These are phyloP conservation scores for Suillus placidus DNA, from an alignment of 768 basidiomycete species.

Conservation along the genomic window DNA sequence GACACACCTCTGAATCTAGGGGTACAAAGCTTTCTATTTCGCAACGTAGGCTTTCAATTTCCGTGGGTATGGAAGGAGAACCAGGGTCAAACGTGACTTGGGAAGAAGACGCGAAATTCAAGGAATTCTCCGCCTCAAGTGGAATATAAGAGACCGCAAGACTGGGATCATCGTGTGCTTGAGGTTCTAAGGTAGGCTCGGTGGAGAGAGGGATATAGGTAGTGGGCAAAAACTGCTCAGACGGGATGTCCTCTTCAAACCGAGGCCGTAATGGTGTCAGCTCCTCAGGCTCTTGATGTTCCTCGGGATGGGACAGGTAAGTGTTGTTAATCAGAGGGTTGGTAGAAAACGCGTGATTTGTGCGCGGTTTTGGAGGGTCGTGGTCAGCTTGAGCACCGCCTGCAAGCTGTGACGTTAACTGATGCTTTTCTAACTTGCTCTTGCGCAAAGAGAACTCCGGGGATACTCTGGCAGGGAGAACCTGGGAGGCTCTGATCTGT, in stretches of 20 bases:
- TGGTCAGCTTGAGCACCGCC: background rate
- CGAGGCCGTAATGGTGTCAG: background rate
- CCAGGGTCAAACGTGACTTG: background rate
- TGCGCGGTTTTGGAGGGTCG: background rate
- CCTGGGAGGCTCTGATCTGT: conserved; percentile 53
- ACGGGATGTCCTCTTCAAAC: background rate
- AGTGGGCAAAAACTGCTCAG: background rate
- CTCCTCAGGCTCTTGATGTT: background rate
- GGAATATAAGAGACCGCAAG: background rate
- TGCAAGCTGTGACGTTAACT: background rate
- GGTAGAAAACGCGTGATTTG: conserved; percentile 7
- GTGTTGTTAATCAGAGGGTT: background rate
- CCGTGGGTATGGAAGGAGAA: background rate
- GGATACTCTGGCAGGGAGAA: conserved; percentile 8
- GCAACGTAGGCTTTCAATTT: background rate
- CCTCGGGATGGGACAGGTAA: background rate
- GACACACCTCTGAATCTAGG: background rate
- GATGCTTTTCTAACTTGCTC: background rate
- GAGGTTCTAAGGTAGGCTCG: background rate
- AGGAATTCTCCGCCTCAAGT: background rate
- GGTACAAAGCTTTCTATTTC: background rate
- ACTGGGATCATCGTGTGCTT: background rate
- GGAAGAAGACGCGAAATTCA: background rate
- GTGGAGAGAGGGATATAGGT: background rate
- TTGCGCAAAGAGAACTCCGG: background rate